A percentile compares a stretch with the other conserved stretches of the same genome.
Conservation (phyloP, 129 eudicot species). For the Sambucus nigra region DNA sequence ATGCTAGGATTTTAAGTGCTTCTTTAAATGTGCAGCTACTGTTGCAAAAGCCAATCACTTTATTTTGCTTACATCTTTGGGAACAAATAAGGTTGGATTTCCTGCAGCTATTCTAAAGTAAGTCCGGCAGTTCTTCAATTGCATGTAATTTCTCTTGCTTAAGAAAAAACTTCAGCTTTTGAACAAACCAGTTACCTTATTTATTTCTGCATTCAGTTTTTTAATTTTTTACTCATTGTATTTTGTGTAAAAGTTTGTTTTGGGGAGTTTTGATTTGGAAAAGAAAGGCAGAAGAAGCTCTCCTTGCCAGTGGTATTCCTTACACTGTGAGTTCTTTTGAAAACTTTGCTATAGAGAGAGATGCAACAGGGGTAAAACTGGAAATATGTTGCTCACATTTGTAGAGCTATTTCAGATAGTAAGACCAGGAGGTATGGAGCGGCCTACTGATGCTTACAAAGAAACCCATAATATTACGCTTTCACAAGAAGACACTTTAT, state of each 20-base stretch:
- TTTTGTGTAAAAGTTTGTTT: conserved; percentile 52
- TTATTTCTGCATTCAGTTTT: conserved; percentile 10
- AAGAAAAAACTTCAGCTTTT: conserved; percentile 4
- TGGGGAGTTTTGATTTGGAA: conserved; percentile 98
- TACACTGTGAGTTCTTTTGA: conserved; percentile 69
- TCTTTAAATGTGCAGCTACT: conserved; percentile 49
- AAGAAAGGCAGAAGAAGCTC: conserved; percentile 96
- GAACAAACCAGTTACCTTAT: conserved; percentile 3
- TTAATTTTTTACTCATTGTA: conserved; percentile 6
- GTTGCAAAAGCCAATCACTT: conserved; percentile 79
- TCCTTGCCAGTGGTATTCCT: conserved; percentile 93
- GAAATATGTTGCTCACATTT: conserved; percentile 1
- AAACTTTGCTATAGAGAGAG: neutral
- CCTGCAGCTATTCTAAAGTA: conserved; percentile 96
- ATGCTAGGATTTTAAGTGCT: conserved; percentile 11
- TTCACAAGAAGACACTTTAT: conserved; percentile 71
- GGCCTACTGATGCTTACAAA: conserved; percentile 92
- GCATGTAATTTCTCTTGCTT: neutral
- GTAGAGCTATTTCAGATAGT: conserved; percentile 54
- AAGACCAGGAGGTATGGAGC: conserved; percentile 99
- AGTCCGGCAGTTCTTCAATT: conserved; percentile 17
- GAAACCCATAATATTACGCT: conserved; percentile 84
- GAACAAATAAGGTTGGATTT: conserved; percentile 91
- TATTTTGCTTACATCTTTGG: conserved; percentile 81
- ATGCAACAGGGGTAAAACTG: conserved; percentile 5